Evolutionary conservation across 2,329 filamentous ascomycete genomes (phyloP).

Genomic region (Phoma sp.): DNA sequence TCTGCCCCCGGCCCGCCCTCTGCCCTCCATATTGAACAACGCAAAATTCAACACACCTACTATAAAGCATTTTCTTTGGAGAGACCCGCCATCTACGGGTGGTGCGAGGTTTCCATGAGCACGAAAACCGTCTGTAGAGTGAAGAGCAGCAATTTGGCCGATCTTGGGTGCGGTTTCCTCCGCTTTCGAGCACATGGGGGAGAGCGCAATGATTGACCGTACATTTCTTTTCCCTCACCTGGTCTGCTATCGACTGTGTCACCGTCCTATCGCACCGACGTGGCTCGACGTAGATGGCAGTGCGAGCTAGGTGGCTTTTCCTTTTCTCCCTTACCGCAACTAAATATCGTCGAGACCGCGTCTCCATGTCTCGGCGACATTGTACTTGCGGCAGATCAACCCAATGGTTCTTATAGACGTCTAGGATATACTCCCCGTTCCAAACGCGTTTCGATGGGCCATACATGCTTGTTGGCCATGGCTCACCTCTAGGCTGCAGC

Average conservation of each 20-base stretch:
- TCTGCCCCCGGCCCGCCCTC: conserved; percentile 35
- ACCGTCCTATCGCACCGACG: conserved; percentile 6
- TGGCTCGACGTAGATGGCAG: conserved; percentile 16
- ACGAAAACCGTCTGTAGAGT: conserved; percentile 65
- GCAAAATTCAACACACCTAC: conserved; percentile 53
- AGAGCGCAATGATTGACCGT: conserved; percentile 66
- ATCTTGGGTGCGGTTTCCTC: conserved; percentile 66
- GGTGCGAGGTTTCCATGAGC: conserved; percentile 58
- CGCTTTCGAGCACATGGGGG: conserved; percentile 55
- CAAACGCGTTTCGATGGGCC: conserved; percentile 20
- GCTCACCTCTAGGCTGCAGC: neutral
- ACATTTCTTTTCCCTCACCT: conserved; percentile 45
- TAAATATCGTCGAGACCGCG: conserved; percentile 22
- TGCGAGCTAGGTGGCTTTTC: neutral
- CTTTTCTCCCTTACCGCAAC: conserved; percentile 8
- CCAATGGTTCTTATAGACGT: conserved; percentile 18
- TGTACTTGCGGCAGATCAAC: conserved; percentile 20
- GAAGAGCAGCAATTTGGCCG: conserved; percentile 57
- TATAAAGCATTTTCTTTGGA: conserved; percentile 63
- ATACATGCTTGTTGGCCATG: conserved; percentile 2
- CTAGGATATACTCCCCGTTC: conserved; percentile 15
- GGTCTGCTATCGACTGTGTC: conserved; percentile 16
- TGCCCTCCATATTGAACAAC: conserved; percentile 60
- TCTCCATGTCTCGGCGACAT: conserved; percentile 21
- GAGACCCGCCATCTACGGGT: conserved; percentile 47